Evolutionary conservation across 441 rosid genomes (phyloP), one percentile per base, ranked within the genome.

Genomic region (Gossypium aridum): DNA sequence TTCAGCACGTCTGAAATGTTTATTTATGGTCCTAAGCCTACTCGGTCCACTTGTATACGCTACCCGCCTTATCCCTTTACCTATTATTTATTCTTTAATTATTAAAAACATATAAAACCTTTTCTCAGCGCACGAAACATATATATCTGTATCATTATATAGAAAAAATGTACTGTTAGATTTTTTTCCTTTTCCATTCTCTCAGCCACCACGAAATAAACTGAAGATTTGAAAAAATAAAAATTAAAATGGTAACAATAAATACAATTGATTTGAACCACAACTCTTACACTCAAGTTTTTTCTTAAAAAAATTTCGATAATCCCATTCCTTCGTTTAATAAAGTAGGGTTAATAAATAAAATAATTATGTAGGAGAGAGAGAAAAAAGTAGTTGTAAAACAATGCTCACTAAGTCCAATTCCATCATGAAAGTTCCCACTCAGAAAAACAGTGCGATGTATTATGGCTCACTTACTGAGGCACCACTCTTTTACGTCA

Each of bases 391-490:
- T 22, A 43, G 75, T 1, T n/a, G 55, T 59, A 71, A 71, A 14
- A 59, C 55, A 22, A 19, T 2, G 37, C 19, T 39, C 7, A n/a
- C 61, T 25, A 69, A 6, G 59, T 25, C 59, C 59, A 49, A 49
- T 49, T 71, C 54, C 64, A 55, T 55, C 16, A 70, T 55, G 64
- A 54, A 34, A 20, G 14, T 49, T 55, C 9, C 25, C 64, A 71
- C 22, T 20, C 22, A 6, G 28, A 20, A 16, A 14, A 57, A 6
- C 34, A 17, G 53, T 57, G 34, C 34, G 31, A 73, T 72, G 65
- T 23, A 64, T 60, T 14, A 60, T 74, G 77, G 77, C 64, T 74
- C 53, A 28, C 34, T 74, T 64, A 20, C 76, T 74, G 16, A 62
- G 54, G 25, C 37, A 59, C 73, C 63, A 54, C 5, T 53, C 73